Conservation (phyloP, 805 yeast genomes). For the Wickerhamiella siamensis region DNA sequence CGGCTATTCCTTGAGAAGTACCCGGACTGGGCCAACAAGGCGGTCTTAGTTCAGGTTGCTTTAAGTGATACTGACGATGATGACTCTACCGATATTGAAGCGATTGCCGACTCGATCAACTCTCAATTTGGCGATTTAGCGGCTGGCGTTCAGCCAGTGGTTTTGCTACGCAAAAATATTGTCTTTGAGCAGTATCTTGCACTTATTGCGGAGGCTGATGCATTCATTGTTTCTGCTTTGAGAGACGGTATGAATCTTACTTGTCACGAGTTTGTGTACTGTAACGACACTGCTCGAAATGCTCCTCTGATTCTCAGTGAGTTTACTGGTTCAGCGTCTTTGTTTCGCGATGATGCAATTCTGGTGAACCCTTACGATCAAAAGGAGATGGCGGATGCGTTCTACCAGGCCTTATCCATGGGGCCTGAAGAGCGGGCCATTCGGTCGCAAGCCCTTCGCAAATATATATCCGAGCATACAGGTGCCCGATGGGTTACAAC, state of each 20-base stretch:
- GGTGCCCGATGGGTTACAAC: constrained; percentile 59
- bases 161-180: constrained; percentile 74
- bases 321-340: constrained; percentile 85
- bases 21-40: constrained; percentile 53
- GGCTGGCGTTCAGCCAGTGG: constrained; percentile 61
- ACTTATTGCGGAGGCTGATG: constrained; percentile 68
- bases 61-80: constrained; percentile 37
- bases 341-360: constrained; percentile 52
- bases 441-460: constrained; percentile 49
- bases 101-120: constrained; percentile 76
- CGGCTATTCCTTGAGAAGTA: constrained; percentile 59
- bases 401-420: constrained; percentile 55
- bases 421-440: constrained; percentile 37
- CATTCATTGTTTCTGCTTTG: constrained; percentile 76
- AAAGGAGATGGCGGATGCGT: constrained; percentile 46
- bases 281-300: constrained; percentile 32
- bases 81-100: constrained; percentile 39
- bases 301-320: constrained; percentile 82
- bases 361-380: constrained; percentile 88
- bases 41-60: constrained; percentile 75
- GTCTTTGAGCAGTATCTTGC: constrained; percentile 85
- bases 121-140: constrained; percentile 56
- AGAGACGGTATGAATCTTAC: constrained; percentile 96
- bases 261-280: constrained; percentile 82
- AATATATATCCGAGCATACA: constrained; percentile 50